Evolutionary conservation across 371 early-diverging fungal genomes (phyloP).

Genomic region (Mucor lusitanicus): DNA sequence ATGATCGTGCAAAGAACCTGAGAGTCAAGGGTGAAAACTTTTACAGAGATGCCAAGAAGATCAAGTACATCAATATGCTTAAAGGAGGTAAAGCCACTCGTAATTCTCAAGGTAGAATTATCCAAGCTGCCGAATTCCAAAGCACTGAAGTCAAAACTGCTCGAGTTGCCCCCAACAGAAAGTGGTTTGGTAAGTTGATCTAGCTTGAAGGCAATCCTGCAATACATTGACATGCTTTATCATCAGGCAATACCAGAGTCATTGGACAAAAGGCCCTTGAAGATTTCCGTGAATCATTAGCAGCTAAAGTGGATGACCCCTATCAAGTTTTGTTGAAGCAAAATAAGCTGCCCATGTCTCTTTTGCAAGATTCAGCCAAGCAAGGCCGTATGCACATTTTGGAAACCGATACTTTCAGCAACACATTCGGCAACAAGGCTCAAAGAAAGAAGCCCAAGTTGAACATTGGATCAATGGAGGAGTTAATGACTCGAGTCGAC

Average conservation of each 20-base stretch:
- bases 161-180: conserved; percentile 92
- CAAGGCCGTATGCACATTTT: conserved; percentile 88
- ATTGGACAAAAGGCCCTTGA: conserved; percentile 92
- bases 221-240: neutral
- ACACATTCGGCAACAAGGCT: conserved; percentile 92
- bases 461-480: conserved; percentile 73
- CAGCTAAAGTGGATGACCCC: conserved; percentile 88
- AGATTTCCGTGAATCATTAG: conserved; percentile 90
- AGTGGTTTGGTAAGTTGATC: conserved; percentile 90
- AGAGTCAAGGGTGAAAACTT: conserved; percentile 94
- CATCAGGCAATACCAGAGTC: conserved; percentile 86
- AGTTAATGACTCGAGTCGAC: conserved; percentile 75
- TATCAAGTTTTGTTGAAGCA: conserved; percentile 95
- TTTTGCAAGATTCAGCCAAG: conserved; percentile 86
- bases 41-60: conserved; percentile 94
- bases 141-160: conserved; percentile 75
- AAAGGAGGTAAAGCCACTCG: conserved; percentile 90
- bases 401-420: conserved; percentile 89
- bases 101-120: conserved; percentile 89
- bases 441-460: conserved; percentile 95
- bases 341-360: conserved; percentile 97
- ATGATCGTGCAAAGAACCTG: conserved; percentile 67
- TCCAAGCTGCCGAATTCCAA: conserved; percentile 96
- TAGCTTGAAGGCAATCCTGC: neutral
- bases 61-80: conserved; percentile 90